Evolutionary conservation across 768 basidiomycete species (phyloP).

Genomic region (Trametes maxima): DNA sequence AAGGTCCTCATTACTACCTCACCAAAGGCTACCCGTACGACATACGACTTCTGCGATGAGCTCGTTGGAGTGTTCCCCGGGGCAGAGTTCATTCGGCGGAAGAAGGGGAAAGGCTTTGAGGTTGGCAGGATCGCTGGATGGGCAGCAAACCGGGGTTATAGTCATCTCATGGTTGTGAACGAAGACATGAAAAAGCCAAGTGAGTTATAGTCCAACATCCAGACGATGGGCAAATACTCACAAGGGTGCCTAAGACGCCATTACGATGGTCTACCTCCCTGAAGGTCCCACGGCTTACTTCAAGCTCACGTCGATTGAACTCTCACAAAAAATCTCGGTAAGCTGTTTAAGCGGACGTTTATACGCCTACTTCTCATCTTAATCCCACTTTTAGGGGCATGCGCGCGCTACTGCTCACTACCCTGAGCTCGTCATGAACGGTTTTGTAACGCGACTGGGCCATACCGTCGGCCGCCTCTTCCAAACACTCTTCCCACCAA

Average conservation of each 20-base stretch:
- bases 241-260: conserved; percentile 63
- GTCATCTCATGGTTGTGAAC: conserved; percentile 89
- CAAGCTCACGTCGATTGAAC: conserved; percentile 85
- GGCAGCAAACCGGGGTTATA: conserved; percentile 88
- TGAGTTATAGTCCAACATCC: conserved; percentile 41
- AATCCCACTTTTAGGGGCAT: conserved; percentile 62
- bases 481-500: conserved; percentile 92
- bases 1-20: conserved; percentile 93
- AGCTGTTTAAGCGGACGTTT: conserved; percentile 28
- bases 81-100: conserved; percentile 83
- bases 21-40: conserved; percentile 81
- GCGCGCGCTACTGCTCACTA: conserved; percentile 90
- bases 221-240: not conserved
- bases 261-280: conserved; percentile 90
- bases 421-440: conserved; percentile 94
- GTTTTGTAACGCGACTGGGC: conserved; percentile 91
- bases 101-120: conserved; percentile 89
- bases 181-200: conserved; percentile 95
- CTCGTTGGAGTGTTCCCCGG: conserved; percentile 88
- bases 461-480: conserved; percentile 94
- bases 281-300: conserved; percentile 95
- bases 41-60: conserved; percentile 93
- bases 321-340: conserved; percentile 86
- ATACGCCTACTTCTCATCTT: not conserved
- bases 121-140: conserved; percentile 89